These are phyloP conservation scores for Hypericum androsaemum DNA, from an alignment of 345 rosid genomes.

Conservation along the genomic window DNA sequence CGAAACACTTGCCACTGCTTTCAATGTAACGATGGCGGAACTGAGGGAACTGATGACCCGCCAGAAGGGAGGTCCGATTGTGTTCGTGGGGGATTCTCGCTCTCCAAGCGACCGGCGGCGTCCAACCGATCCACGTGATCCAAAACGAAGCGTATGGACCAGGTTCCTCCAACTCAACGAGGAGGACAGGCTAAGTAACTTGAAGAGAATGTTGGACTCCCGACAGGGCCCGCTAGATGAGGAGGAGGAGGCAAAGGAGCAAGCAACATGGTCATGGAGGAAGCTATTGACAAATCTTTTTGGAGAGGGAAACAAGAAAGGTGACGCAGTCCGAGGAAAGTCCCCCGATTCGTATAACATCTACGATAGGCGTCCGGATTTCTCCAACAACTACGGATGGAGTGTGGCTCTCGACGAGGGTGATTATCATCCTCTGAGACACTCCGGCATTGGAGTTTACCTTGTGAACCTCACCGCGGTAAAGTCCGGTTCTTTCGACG, in stretches of 20 bases:
- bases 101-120: conserved; percentile 16
- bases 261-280: conserved; percentile 46
- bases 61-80: conserved; percentile 47
- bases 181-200: conserved; percentile 40
- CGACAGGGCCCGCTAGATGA: conserved; percentile 16
- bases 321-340: conserved; percentile 16
- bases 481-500: conserved; percentile 5
- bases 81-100: conserved; percentile 33
- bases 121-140: conserved; percentile 22
- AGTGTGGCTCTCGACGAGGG: conserved; percentile 55
- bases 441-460: conserved; percentile 60
- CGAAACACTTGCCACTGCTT: conserved; percentile 54
- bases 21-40: conserved; percentile 53
- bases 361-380: conserved; percentile 36
- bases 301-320: conserved; percentile 7
- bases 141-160: conserved; percentile 33
- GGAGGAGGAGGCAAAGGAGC: conserved; percentile 16
- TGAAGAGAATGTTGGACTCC: conserved; percentile 39
- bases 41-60: conserved; percentile 29
- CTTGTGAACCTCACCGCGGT: conserved; percentile 82
- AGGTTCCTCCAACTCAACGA: conserved; percentile 38
- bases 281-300: conserved; percentile 32
- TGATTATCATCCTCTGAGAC: conserved; percentile 43
- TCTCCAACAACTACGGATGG: conserved; percentile 66
- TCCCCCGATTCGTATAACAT: conserved; percentile 60